Evolutionary conservation across 805 yeast genomes (phyloP).

Genomic region (Huiozyma naganishii): DNA sequence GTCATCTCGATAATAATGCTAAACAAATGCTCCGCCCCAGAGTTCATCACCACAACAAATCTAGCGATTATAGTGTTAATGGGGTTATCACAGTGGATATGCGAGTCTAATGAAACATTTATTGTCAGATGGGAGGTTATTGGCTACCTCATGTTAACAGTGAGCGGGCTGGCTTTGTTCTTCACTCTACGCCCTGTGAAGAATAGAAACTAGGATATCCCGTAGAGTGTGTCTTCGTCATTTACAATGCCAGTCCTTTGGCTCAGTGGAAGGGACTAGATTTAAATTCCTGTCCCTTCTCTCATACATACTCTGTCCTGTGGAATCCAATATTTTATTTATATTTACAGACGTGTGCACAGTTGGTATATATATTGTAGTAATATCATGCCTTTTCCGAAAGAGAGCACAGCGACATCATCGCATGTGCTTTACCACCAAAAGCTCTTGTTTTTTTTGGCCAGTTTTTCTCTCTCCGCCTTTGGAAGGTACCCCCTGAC

Average conservation of each 20-base stretch:
- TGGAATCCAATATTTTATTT: too few relatives aligned
- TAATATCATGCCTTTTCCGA: too few relatives aligned
- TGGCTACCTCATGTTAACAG: constrained; percentile 19
- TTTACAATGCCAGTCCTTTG: not conserved
- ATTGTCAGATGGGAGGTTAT: constrained; percentile 27
- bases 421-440: constrained; percentile 1
- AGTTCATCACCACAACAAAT: constrained; percentile 20
- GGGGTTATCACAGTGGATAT: constrained; percentile 24
- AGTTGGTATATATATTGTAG: too few relatives aligned
- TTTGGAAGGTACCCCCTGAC: constrained; percentile 63
- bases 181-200: constrained; percentile 4
- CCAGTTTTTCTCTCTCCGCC: not conserved
- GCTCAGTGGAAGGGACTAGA: not conserved
- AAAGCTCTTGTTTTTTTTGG: not conserved
- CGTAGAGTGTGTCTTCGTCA: not conserved
- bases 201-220: not conserved
- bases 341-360: too few relatives aligned
- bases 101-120: constrained; percentile 20
- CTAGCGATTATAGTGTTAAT: constrained; percentile 20
- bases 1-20: constrained; percentile 16
- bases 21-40: constrained; percentile 18
- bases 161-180: constrained; percentile 16
- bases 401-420: not conserved
- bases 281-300: not conserved
- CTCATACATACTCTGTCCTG: too few relatives aligned